Conservation (phyloP, 2,329 filamentous ascomycete species). For the Penicillium olsonii region DNA sequence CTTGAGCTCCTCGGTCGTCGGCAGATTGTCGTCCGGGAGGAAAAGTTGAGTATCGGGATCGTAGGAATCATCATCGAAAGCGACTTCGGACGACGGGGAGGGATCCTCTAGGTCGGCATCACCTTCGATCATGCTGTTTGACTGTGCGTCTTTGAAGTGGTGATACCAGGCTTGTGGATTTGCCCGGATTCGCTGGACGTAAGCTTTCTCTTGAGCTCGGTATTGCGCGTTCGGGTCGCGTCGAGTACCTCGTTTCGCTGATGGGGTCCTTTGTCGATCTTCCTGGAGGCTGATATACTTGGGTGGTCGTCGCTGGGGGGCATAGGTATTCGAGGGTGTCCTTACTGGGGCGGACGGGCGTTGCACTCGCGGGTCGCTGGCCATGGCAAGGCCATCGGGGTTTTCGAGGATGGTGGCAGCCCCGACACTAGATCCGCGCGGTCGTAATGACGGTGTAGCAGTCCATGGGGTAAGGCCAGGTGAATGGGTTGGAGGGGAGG, state of each 20-base stretch:
- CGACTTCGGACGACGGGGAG: slow-evolving; percentile 79
- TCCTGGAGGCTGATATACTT: slow-evolving; percentile 50
- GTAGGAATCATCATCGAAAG: slow-evolving; percentile 78
- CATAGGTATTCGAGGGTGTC: slow-evolving; percentile 79
- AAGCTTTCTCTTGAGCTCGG: slow-evolving; percentile 87
- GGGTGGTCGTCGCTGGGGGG: slow-evolving; percentile 59
- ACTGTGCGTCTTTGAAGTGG: slow-evolving; percentile 61
- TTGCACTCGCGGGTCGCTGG: slow-evolving; percentile 54
- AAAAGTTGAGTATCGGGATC: slow-evolving; percentile 93
- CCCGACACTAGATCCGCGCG: slow-evolving; percentile 47
- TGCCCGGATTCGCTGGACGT: slow-evolving; percentile 86
- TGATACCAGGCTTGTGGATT: slow-evolving; percentile 75
- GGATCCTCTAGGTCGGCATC: slow-evolving; percentile 90
- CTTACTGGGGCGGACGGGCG: slow-evolving; percentile 69
- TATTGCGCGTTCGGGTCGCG: slow-evolving; percentile 72
- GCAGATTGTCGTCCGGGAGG: slow-evolving; percentile 84
- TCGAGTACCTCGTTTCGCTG: slow-evolving; percentile 55
- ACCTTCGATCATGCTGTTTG: slow-evolving; percentile 66
- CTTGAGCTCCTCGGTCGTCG: slow-evolving; percentile 84
- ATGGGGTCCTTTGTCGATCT: slow-evolving; percentile 58
- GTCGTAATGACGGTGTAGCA: slow-evolving; percentile 37
- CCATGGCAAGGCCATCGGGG: slow-evolving; percentile 30
- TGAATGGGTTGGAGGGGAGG: slow-evolving; percentile 33
- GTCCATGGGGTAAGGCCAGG: slow-evolving; percentile 38
- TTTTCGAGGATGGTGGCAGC: slow-evolving; percentile 46